These are phyloP conservation scores for Mrakiaceae sp. DNA, from an alignment of 1,284 basidiomycete genomes.

Conservation along the genomic window DNA sequence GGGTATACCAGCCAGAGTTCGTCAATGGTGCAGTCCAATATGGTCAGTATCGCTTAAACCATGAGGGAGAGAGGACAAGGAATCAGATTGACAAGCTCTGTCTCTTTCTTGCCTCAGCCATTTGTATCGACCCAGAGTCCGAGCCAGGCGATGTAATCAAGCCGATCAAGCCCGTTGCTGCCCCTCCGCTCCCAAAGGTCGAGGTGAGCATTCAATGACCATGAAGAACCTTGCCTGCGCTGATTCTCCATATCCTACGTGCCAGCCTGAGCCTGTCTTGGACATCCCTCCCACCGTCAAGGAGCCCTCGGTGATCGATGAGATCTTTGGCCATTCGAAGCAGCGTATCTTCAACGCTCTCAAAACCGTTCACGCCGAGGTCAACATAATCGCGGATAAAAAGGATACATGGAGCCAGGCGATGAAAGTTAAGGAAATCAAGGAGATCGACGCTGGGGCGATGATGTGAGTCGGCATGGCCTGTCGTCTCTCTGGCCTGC, in stretches of 20 bases:
- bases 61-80: constrained; percentile 25
- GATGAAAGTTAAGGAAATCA: constrained; percentile 1
- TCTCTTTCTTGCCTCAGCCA: constrained; percentile 11
- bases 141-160: constrained; percentile 6
- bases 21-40: constrained; percentile 34
- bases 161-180: neutral
- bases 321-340: constrained; percentile 32
- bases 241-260: neutral
- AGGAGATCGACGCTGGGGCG: constrained; percentile 18
- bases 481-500: neutral
- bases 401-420: constrained; percentile 15
- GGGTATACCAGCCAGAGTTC: constrained; percentile 31
- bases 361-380: constrained; percentile 24
- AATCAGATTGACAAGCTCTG: neutral
- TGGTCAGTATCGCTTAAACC: constrained; percentile 24
- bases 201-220: neutral
- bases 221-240: neutral
- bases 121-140: constrained; percentile 20
- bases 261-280: neutral
- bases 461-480: constrained; percentile 17
- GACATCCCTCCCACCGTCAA: neutral
- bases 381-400: constrained; percentile 24
- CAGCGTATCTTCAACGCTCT: constrained; percentile 33
- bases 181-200: neutral
- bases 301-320: constrained; percentile 29